Conservation (phyloP, 2,329 filamentous ascomycete species). For the Hansfordia pulvinata region DNA sequence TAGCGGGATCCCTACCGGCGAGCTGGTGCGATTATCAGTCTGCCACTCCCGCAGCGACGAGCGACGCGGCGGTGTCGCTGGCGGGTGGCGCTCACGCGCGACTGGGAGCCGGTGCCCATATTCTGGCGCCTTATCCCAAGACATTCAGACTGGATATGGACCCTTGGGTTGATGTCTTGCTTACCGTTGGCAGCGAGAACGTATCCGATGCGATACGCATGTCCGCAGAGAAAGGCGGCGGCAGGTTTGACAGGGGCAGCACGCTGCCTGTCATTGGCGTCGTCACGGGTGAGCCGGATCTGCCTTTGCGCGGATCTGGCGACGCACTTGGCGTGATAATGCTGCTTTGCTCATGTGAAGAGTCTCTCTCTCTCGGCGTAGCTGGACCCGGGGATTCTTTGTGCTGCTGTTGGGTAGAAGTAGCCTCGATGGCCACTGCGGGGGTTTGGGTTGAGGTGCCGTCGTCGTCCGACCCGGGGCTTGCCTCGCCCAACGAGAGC, state of each 20-base stretch:
- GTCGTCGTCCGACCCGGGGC: background rate
- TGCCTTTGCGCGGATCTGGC: slow-evolving; percentile 8
- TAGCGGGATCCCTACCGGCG: slow-evolving; percentile 4
- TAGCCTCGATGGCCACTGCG: no score
- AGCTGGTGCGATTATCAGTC: slow-evolving; percentile 5
- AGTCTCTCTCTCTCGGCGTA: no score
- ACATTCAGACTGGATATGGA: slow-evolving; percentile 1
- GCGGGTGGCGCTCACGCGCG: slow-evolving; percentile 5
- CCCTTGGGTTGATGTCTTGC: slow-evolving; percentile 2
- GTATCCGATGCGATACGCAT: slow-evolving; percentile 13
- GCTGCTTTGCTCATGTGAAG: no score
- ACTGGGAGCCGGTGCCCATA: no score
- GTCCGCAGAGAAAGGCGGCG: slow-evolving; percentile 15
- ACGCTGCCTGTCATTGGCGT: slow-evolving; percentile 5
- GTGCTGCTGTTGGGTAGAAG: no score
- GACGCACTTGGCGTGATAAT: slow-evolving; percentile 3
- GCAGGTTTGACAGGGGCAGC: slow-evolving; percentile 9
- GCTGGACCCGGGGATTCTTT: no score
- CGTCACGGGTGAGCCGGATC: slow-evolving; percentile 6
- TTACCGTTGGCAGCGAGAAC: slow-evolving; percentile 14
- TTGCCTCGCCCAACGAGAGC: no score
- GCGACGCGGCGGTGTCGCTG: slow-evolving; percentile 11
- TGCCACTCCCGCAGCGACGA: slow-evolving; percentile 8
- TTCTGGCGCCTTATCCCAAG: no score
- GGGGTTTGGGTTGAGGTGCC: background rate